These are phyloP conservation scores for Westerdykella sp. DNA, from an alignment of 2,329 filamentous ascomycete species.

Conservation along the genomic window DNA sequence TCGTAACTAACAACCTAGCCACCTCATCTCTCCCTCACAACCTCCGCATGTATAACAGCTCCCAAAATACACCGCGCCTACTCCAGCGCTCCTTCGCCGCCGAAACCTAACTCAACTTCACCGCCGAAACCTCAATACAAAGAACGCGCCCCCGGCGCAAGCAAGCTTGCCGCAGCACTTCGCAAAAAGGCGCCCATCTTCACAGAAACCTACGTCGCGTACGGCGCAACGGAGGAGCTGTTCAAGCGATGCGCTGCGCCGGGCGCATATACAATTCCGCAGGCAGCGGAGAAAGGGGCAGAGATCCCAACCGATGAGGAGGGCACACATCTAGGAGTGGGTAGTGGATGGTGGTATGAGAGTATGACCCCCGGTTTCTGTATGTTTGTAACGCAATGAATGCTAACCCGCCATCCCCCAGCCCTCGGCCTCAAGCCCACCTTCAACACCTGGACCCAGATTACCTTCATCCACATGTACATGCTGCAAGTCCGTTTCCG, in stretches of 20 bases:
- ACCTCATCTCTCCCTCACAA: not conserved
- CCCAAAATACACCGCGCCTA: constrained; percentile 8
- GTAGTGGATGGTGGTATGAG: constrained; percentile 73
- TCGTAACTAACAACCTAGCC: not conserved
- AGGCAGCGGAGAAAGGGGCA: constrained; percentile 58
- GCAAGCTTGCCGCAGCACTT: constrained; percentile 25
- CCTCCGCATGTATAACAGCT: constrained; percentile 10
- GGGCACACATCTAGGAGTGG: constrained; percentile 75
- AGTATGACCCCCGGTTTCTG: constrained; percentile 46
- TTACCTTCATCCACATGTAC: constrained; percentile 96
- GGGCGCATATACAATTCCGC: constrained; percentile 70
- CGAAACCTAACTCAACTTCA: constrained; percentile 13
- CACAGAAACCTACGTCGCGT: constrained; percentile 67
- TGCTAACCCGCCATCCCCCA: constrained; percentile 31
- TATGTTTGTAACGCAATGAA: not conserved
- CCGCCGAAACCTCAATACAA: constrained; percentile 6
- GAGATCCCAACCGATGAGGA: constrained; percentile 65
- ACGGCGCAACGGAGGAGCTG: constrained; percentile 70
- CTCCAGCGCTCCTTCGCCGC: constrained; percentile 21
- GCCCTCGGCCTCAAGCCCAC: constrained; percentile 75
- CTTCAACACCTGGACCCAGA: constrained; percentile 92
- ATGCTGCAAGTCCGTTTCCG: constrained; percentile 78
- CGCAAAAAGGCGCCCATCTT: constrained; percentile 29
- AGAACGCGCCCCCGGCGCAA: constrained; percentile 7
- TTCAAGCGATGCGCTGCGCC: constrained; percentile 68